Evolutionary conservation across 192 early-diverging fungal species (phyloP).

Genomic region (Geranomyces variabilis): DNA sequence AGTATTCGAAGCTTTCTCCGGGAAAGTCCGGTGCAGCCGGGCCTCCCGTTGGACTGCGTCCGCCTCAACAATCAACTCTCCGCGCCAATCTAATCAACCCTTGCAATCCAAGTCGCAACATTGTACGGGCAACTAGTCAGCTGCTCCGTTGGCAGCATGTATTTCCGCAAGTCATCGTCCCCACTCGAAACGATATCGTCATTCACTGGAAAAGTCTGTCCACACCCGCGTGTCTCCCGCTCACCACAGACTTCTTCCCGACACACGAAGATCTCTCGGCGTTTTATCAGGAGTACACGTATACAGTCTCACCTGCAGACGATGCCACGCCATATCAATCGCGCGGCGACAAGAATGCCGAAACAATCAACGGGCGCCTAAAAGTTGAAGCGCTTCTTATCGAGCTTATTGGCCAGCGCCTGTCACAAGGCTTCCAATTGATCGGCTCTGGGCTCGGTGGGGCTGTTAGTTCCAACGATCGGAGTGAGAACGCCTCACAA

Average conservation of each 20-base stretch:
- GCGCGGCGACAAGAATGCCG: conserved; percentile 14
- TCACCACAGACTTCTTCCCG: conserved; percentile 87
- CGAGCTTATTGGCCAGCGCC: conserved; percentile 86
- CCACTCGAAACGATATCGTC: conserved; percentile 55
- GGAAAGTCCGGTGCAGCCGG: conserved; percentile 18
- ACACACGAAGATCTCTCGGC: conserved; percentile 66
- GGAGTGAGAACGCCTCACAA: background rate
- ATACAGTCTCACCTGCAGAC: conserved; percentile 60
- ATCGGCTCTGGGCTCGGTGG: conserved; percentile 45
- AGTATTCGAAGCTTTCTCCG: conserved; percentile 24
- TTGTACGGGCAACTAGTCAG: conserved; percentile 63
- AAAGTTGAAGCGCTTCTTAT: conserved; percentile 61
- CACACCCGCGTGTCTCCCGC: conserved; percentile 90
- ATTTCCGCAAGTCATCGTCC: conserved; percentile 63
- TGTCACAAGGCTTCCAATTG: conserved; percentile 92
- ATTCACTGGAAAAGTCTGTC: conserved; percentile 88
- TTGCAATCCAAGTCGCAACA: conserved; percentile 66
- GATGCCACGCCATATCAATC: conserved; percentile 40
- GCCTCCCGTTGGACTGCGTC: background rate
- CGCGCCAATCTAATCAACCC: conserved; percentile 60
- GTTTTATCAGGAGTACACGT: conserved; percentile 78
- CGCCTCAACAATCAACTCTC: background rate
- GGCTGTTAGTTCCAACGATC: background rate
- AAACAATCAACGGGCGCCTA: conserved; percentile 1
- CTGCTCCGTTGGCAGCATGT: conserved; percentile 88